A percentile compares a stretch with the other conserved stretches of the same genome.
Evolutionary conservation across 2,329 filamentous ascomycete genomes (phyloP).

Genomic region (Calonectria naviculata): DNA sequence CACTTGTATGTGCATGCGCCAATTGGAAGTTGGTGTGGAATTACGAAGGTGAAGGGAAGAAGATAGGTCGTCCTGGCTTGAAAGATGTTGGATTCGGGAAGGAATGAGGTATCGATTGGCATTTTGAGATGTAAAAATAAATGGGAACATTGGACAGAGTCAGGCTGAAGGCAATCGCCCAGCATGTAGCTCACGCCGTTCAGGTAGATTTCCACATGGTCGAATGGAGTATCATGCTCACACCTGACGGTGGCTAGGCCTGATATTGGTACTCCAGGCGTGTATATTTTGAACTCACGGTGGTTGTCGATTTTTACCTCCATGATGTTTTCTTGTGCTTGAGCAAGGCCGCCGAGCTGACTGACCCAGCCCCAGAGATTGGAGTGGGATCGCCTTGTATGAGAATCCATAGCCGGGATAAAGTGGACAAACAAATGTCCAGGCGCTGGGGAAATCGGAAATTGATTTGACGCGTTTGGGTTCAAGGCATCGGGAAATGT

Average conservation of each 20-base stretch:
- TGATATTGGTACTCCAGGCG: slow-evolving; percentile 27
- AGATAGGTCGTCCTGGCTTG: slow-evolving; percentile 19
- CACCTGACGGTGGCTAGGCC: slow-evolving; percentile 21
- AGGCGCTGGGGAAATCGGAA: too few species aligned
- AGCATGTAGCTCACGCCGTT: slow-evolving; percentile 9
- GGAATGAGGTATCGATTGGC: slow-evolving; percentile 17
- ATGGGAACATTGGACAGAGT: slow-evolving; percentile 21
- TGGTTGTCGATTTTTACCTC: slow-evolving; percentile 32
- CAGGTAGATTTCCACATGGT: slow-evolving; percentile 25
- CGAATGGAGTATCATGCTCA: slow-evolving; percentile 20
- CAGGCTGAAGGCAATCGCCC: slow-evolving; percentile 27
- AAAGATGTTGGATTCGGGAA: slow-evolving; percentile 13
- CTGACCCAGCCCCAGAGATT: neutral
- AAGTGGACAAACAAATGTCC: neutral
- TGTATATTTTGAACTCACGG: slow-evolving; percentile 32
- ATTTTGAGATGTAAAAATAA: slow-evolving; percentile 30
- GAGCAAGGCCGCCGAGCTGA: neutral
- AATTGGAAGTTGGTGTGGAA: slow-evolving; percentile 30
- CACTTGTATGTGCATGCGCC: slow-evolving; percentile 25
- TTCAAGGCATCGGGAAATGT: too few species aligned
- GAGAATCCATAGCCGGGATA: neutral
- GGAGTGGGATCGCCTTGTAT: neutral
- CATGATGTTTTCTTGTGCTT: neutral
- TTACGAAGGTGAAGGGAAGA: slow-evolving; percentile 32
- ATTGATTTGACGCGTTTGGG: too few species aligned